Evolutionary conservation across 1,284 basidiomycete species (phyloP).

Genomic region (Pterulicium gracile): DNA sequence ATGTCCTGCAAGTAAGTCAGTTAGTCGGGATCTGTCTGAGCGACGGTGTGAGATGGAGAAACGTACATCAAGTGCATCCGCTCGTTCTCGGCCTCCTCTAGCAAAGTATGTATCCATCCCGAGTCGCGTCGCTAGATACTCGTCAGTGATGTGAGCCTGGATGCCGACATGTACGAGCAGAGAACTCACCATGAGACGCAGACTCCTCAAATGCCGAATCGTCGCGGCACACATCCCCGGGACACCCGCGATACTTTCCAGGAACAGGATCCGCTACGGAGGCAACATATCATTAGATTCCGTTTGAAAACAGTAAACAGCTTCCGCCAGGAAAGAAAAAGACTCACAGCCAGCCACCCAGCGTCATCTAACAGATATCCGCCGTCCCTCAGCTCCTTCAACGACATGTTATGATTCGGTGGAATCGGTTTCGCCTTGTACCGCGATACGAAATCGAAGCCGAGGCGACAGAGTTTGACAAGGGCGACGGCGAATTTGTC

Average conservation of each 20-base stretch:
- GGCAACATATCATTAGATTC: slow-evolving; percentile 4
- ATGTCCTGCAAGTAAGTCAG: slow-evolving; percentile 76
- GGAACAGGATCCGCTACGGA: slow-evolving; percentile 70
- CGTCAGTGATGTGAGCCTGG: slow-evolving; percentile 8
- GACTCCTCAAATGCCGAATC: slow-evolving; percentile 71
- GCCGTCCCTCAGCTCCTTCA: slow-evolving; percentile 60
- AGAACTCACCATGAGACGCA: slow-evolving; percentile 66
- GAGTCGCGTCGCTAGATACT: slow-evolving; percentile 68
- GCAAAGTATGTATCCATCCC: slow-evolving; percentile 78
- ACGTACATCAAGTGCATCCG: slow-evolving; percentile 83
- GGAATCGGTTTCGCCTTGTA: slow-evolving; percentile 72
- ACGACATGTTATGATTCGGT: slow-evolving; percentile 43
- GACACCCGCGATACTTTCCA: slow-evolving; percentile 88
- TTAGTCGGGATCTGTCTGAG: not conserved
- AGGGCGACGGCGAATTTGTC: slow-evolving; percentile 66
- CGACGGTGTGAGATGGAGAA: slow-evolving; percentile 4
- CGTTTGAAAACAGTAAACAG: slow-evolving; percentile 3
- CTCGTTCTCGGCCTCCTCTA: slow-evolving; percentile 95
- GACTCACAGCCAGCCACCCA: slow-evolving; percentile 65
- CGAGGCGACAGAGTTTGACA: slow-evolving; percentile 46
- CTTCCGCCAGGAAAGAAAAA: not conserved
- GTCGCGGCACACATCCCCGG: slow-evolving; percentile 92
- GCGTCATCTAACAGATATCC: slow-evolving; percentile 66
- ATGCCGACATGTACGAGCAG: not conserved
- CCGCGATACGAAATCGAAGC: slow-evolving; percentile 70